Conservation (phyloP, 2,329 filamentous ascomycete genomes). For the Aspergillus ruber region DNA sequence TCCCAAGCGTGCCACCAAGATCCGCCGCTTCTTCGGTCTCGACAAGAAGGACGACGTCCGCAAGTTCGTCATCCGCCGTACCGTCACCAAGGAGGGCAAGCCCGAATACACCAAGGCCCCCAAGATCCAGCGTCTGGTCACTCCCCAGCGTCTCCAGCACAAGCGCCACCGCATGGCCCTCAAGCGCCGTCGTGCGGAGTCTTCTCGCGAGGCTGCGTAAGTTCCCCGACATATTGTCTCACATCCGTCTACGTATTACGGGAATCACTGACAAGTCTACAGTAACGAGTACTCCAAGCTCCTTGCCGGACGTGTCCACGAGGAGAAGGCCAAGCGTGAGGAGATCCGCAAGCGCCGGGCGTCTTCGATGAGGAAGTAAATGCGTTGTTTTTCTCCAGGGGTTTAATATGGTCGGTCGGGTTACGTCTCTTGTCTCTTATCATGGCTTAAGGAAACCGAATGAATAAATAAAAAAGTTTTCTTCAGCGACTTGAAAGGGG, state of each 20-base stretch:
- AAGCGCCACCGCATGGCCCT: constrained; percentile 97
- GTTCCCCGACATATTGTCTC: constrained; percentile 35
- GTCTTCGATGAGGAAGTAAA: constrained; percentile 87
- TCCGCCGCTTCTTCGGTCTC: constrained; percentile 98
- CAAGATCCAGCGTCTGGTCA: constrained; percentile 99
- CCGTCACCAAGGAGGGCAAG: constrained; percentile 94
- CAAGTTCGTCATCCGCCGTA: constrained; percentile 99
- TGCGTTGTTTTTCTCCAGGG: constrained; percentile 28
- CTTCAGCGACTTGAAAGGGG: constrained; percentile 7
- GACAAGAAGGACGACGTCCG: constrained; percentile 99
- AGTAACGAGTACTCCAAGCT: constrained; percentile 96
- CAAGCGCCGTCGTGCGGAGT: constrained; percentile 96
- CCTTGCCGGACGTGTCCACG: constrained; percentile 92
- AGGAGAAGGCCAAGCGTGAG: constrained; percentile 89
- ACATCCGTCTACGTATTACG: not conserved
- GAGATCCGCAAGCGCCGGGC: constrained; percentile 96
- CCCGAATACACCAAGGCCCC: constrained; percentile 99
- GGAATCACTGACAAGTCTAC: constrained; percentile 16
- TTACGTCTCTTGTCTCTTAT: constrained; percentile 24
- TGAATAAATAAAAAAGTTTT: constrained; percentile 20
- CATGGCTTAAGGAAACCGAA: constrained; percentile 1
- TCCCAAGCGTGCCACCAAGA: constrained; percentile 99
- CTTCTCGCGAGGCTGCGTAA: constrained; percentile 98
- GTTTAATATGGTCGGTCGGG: constrained; percentile 27
- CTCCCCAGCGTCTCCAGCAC: constrained; percentile 99